Evolutionary conservation across 78 protist species (phyloP), one percentile per base, ranked within the genome.

Genomic region (Diacronema lutheri): DNA sequence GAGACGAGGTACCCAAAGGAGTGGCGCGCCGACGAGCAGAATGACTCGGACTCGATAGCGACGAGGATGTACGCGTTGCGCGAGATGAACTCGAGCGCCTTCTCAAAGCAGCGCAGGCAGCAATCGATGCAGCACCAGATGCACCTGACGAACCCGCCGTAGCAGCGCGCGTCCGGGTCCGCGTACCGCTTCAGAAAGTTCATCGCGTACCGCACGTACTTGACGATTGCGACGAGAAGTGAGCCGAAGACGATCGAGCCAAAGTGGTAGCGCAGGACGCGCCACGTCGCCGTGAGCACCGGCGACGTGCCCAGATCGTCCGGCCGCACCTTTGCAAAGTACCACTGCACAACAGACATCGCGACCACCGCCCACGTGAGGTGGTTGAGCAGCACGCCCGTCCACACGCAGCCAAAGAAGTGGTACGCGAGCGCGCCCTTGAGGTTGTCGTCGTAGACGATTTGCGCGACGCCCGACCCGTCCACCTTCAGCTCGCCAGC

Each of bases 341-440:
- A 94, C 94, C 94, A 94, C 31, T 65, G 16, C 29, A 93, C 84
- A 16, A 93, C 72, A 16, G 93, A 88, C 26, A 85, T 91, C 21
- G 95, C 94, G 26, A 94, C 68, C 20, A 92, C 88, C 23, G 60
- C 19, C 55, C 90, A 81, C 64, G 85, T 83, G 16, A 94, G 37
- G 31, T 94, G 94, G 21, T 55, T 37, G 37, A 94, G n/a, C 83
- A 91, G 89, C 16, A 87, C 83, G 37, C 64, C n/a, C 2, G 94
- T 93, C 97, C 97, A 94, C 21, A 94, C 76, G 19, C 82, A 66
- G 33, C 97, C 97, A 66, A 94, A 93, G 64, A 93, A 66, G 77
- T 94, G 93, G 62, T 94, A 94, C 41, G 29, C 44, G 57, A 73
- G 35, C 55, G 88, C 20, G 72, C 55, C 11, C 61, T n/a, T 11